These are phyloP conservation scores for Elymus sibiricus DNA, from an alignment of 176 grass and related monocot species.

Conservation along the genomic window DNA sequence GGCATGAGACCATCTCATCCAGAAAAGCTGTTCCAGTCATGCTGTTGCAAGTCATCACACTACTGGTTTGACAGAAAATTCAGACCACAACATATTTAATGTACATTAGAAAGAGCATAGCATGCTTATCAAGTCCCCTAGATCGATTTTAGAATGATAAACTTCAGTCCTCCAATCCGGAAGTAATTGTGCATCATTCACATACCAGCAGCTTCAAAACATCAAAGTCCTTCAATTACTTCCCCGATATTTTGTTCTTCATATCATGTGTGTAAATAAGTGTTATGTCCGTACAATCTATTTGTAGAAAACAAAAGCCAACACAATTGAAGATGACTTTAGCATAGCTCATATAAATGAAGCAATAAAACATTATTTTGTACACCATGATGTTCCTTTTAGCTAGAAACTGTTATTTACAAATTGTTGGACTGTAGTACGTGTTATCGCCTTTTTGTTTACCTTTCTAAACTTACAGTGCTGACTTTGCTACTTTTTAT, in stretches of 20 bases:
- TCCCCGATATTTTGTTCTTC: not conserved
- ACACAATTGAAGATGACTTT: not conserved
- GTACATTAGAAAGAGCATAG: not conserved
- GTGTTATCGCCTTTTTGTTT: not conserved
- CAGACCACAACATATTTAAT: not conserved
- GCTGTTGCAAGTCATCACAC: not conserved
- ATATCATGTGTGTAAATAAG: not conserved
- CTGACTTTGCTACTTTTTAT: not conserved
- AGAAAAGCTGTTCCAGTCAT: not conserved
- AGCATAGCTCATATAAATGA: conserved; percentile 8
- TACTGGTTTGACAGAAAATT: not conserved
- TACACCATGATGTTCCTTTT: not conserved
- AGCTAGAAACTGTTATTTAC: not conserved
- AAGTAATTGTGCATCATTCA: not conserved
- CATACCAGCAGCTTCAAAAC: not conserved
- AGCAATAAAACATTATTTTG: not conserved
- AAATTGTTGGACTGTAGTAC: not conserved
- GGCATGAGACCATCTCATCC: not conserved
- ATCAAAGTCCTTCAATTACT: not conserved
- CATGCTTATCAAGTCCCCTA: not conserved
- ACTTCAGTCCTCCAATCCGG: not conserved
- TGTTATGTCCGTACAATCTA: not conserved
- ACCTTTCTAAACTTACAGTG: not conserved
- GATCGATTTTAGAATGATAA: not conserved
- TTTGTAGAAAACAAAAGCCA: not conserved